phyloP scores from a whole-genome alignment of 192 early-diverging fungal species.

The Bifiguratus adelaidae region DNA sequence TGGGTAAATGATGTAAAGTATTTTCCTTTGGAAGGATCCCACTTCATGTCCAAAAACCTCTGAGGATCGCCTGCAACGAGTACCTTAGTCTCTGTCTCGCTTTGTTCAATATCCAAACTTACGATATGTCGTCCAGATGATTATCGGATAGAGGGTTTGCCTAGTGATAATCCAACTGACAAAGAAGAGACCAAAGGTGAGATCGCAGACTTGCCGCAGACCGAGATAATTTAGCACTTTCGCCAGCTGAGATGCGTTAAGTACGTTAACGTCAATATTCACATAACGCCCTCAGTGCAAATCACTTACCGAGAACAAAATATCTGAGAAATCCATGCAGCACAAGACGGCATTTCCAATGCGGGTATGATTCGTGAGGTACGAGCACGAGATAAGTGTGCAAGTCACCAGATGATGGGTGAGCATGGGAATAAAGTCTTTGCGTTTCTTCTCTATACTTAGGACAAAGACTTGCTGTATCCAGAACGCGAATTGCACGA shows the following conservation, averaged over 20 bases:
- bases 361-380: slow-evolving; percentile 58
- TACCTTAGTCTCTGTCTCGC: not conserved
- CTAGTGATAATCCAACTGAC: slow-evolving; percentile 68
- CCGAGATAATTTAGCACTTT: slow-evolving; percentile 72
- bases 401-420: slow-evolving; percentile 72
- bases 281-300: not conserved
- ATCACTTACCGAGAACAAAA: slow-evolving; percentile 51
- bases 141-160: slow-evolving; percentile 56
- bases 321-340: slow-evolving; percentile 72
- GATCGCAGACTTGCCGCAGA: slow-evolving; percentile 46
- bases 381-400: slow-evolving; percentile 48
- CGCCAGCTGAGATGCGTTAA: slow-evolving; percentile 30
- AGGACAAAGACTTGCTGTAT: slow-evolving; percentile 69
- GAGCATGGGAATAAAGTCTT: slow-evolving; percentile 61
- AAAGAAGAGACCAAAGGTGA: slow-evolving; percentile 64
- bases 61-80: slow-evolving; percentile 12
- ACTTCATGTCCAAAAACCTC: slow-evolving; percentile 41
- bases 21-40: slow-evolving; percentile 41
- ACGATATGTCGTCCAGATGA: slow-evolving; percentile 49
- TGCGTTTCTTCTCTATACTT: slow-evolving; percentile 61
- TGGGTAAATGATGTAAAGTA: slow-evolving; percentile 33
- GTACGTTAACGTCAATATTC: not conserved
- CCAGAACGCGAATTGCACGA: slow-evolving; percentile 70
- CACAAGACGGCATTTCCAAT: slow-evolving; percentile 73
- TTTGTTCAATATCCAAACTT: no score